Evolutionary conservation across 768 basidiomycete genomes (phyloP), one percentile per base, ranked within the genome.

Genomic region (Mycena floridula): DNA sequence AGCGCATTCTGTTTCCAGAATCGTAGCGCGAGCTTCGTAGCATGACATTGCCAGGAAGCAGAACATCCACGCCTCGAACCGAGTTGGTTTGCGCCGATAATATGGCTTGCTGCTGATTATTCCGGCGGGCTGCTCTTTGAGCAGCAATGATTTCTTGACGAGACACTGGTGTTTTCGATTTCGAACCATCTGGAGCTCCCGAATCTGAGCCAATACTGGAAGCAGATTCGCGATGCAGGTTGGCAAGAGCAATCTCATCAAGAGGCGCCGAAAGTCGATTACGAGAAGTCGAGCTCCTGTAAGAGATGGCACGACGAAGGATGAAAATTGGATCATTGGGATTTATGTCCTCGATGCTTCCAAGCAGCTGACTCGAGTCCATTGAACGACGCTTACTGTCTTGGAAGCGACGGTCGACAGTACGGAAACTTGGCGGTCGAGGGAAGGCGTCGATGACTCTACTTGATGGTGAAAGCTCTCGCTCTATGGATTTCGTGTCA

Each of bases 101-200:
- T 21, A 96, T 79, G 22, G 95, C 83, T 7, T 85, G 85, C 28
- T 87, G 75, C 56, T 86, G 94, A 49, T 82, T 94, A 1, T 92
- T 94, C 9, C 89, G 76, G 6, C 77, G 82, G 0, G 83, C 88
- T 1, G 86, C 89, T 5, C 94, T 80, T 58, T 97, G 95, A 5
- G 92, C 92, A 11, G 89, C 89, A 45, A 97, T 96, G 55, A 96
- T 86, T 53, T 96, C 92, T 50, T 89, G 88, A 20, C 83, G 77
- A 3, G 89, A 88, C 1, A 65, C 32, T 7, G 8, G 24, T 5
- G 44, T 22, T 18, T 45, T 45, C 15, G 32, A 3, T 35, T 35
- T 35, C 7, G 18, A 35, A 4, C 18, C 32, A 4, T 16, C 13
- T n/a, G 72, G 65, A 3, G 74, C 68, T 2, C 48, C 47, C 3